Percentiles rank a stretch among this genome's conserved stretches.
phyloP scores from a whole-genome alignment of 805 yeast genomes.

The Zygoascus biomembranicola region DNA sequence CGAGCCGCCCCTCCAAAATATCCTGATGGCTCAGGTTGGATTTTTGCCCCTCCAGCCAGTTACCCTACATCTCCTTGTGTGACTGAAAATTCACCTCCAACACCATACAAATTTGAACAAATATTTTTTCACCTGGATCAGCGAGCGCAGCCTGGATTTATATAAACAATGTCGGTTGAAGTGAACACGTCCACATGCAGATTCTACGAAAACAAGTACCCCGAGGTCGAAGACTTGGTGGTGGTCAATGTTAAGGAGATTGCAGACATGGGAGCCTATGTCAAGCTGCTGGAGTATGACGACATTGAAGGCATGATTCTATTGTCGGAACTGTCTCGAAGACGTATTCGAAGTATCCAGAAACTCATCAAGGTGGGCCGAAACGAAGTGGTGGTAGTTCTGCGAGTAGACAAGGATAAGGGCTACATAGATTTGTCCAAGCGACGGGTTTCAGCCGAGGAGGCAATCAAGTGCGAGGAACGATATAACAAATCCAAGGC shows the following conservation, averaged over 20 bases:
- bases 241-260: constrained; percentile 89
- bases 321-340: constrained; percentile 90
- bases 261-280: constrained; percentile 99
- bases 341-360: constrained; percentile 97
- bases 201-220: constrained; percentile 95
- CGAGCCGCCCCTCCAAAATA: too few species aligned
- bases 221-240: constrained; percentile 97
- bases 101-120: not conserved
- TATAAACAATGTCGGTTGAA: constrained; percentile 12
- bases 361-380: constrained; percentile 96
- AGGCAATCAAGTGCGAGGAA: constrained; percentile 94
- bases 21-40: too few species aligned
- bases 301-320: constrained; percentile 98
- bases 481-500: constrained; percentile 94
- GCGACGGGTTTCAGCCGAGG: constrained; percentile 97
- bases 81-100: not conserved
- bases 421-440: constrained; percentile 97
- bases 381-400: constrained; percentile 95
- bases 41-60: too few species aligned
- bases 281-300: constrained; percentile 90
- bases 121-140: not conserved
- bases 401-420: constrained; percentile 97
- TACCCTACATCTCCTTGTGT: not conserved
- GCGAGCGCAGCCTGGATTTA: not conserved
- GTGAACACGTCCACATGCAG: constrained; percentile 68